Base-by-base conservation (phyloP, 768 basidiomycete species). In the Tylopilus vinaceipallidus region DNA sequence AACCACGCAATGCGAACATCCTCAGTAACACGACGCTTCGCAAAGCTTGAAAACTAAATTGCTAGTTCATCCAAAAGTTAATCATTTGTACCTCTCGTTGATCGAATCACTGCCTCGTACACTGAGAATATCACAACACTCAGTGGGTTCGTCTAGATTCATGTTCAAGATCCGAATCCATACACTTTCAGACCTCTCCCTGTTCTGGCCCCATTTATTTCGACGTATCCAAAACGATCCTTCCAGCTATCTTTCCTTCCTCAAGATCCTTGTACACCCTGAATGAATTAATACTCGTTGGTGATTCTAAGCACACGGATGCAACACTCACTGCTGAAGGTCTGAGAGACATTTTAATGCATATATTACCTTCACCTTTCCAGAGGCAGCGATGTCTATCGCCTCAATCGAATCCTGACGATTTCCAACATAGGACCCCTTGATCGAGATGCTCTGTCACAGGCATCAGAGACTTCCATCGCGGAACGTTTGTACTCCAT, bases 321-420 rank as follows among this genome's bases (percentile, higher is more conserved):
- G 8, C 26, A 41, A 20, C n/a, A 74, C 81, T 54, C 50, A 83
- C 78, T 73, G 66, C 30, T 73, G 65, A 36, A 90, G 75, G 4
- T 81, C 77, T 0, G 68, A 58, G 30, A 91, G 69, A 0, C 71
- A 72, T 63, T 71, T 76, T 42, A 70, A 42, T 35, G 55, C 64
- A 55, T 73, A 86, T 56, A 73, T 73, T 50, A 82, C 81, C 63
- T 81, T 86, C 46, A 91, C 86, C 45, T 80, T 79, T 13, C 88
- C 89, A 29, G 72, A 62, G 0, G 83, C 77, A 1, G 90, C 91
- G 41, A 94, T 83, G 3, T 81, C 78, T 37, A 95, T 70, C 0
- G 93, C 88, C 66, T 95, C 92, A 10, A 78, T 66, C 3, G 91
- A 83, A 61, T 95, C 93, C 66, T 92, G 90, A 33, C 88, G 80